These are phyloP conservation scores for Chaetomium sp. DNA, from an alignment of 2,329 filamentous ascomycete genomes.

Conservation along the genomic window DNA sequence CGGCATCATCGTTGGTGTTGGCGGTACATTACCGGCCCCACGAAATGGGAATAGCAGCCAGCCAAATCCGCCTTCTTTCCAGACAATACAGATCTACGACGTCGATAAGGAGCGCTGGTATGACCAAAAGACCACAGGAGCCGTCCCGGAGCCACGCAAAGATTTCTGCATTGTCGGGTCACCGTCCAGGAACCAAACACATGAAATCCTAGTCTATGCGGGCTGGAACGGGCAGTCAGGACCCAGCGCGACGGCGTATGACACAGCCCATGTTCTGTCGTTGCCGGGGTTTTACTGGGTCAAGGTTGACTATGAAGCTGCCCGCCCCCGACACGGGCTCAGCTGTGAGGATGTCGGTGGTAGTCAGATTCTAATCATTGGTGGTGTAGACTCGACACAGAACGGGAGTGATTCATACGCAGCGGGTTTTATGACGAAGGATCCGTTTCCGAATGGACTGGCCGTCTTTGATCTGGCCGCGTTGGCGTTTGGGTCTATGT, in stretches of 20 bases:
- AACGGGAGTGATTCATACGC: slow-evolving; percentile 5
- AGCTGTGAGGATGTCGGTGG: slow-evolving; percentile 28
- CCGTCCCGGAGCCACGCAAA: slow-evolving; percentile 13
- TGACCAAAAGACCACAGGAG: slow-evolving; percentile 20
- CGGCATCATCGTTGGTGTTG: slow-evolving; percentile 17
- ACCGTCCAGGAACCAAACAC: slow-evolving; percentile 20
- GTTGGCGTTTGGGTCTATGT: slow-evolving; percentile 14
- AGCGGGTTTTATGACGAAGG: slow-evolving; percentile 15
- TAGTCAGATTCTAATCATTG: slow-evolving; percentile 36
- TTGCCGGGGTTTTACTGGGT: slow-evolving; percentile 24
- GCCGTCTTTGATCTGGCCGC: slow-evolving; percentile 21
- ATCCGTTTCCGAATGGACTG: slow-evolving; percentile 18
- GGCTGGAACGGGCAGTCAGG: slow-evolving; percentile 21
- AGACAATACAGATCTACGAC: slow-evolving; percentile 18
- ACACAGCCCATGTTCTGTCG: slow-evolving; percentile 22
- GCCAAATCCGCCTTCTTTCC: slow-evolving; percentile 2
- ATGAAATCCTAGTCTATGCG: slow-evolving; percentile 23
- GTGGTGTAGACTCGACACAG: slow-evolving; percentile 24
- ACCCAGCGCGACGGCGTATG: slow-evolving; percentile 14
- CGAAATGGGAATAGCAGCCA: background rate
- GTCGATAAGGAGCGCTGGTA: slow-evolving; percentile 15
- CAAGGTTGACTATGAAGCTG: slow-evolving; percentile 18
- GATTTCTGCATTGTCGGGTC: slow-evolving; percentile 23
- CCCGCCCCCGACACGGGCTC: slow-evolving; percentile 19
- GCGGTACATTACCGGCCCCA: slow-evolving; percentile 7